A percentile compares a stretch with the other conserved stretches of the same genome.
These are phyloP conservation scores for Macrocybe gigantea DNA, from an alignment of 768 basidiomycete genomes.

Conservation along the genomic window DNA sequence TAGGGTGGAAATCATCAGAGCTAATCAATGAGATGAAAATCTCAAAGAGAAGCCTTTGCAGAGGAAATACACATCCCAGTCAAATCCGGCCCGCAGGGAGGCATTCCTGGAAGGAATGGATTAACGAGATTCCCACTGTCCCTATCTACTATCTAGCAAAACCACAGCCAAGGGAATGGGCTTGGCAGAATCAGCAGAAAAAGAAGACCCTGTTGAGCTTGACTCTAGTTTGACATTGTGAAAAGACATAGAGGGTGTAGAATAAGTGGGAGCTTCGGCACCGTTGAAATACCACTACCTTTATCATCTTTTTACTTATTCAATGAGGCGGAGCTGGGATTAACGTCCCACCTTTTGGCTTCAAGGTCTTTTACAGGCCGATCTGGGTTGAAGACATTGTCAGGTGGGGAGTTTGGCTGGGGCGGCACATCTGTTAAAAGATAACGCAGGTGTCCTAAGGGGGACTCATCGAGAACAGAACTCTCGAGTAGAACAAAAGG, in stretches of 20 bases:
- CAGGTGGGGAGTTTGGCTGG: conserved; percentile 82
- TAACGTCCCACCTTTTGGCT: conserved; percentile 66
- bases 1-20: no score
- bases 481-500: conserved; percentile 77
- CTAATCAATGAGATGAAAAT: no score
- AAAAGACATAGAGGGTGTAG: conserved; percentile 80
- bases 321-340: conserved; percentile 67
- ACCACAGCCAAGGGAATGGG: conserved; percentile 34
- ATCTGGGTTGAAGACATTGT: conserved; percentile 73
- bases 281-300: conserved; percentile 80
- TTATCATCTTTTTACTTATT: conserved; percentile 79
- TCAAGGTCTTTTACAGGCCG: conserved; percentile 61
- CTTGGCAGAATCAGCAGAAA: conserved; percentile 35
- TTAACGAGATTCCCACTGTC: conserved; percentile 40
- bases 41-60: no score
- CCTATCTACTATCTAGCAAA: conserved; percentile 43
- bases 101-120: conserved; percentile 21
- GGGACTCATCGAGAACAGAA: conserved; percentile 77
- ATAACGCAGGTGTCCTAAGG: conserved; percentile 80
- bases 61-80: no score
- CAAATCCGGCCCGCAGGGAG: no score
- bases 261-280: conserved; percentile 76
- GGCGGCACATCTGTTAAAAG: conserved; percentile 77
- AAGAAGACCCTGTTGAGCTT: conserved; percentile 84
- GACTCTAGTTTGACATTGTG: conserved; percentile 85